Evolutionary conservation across 306 rosid species (phyloP).

Genomic region (Fragaria ananassa): DNA sequence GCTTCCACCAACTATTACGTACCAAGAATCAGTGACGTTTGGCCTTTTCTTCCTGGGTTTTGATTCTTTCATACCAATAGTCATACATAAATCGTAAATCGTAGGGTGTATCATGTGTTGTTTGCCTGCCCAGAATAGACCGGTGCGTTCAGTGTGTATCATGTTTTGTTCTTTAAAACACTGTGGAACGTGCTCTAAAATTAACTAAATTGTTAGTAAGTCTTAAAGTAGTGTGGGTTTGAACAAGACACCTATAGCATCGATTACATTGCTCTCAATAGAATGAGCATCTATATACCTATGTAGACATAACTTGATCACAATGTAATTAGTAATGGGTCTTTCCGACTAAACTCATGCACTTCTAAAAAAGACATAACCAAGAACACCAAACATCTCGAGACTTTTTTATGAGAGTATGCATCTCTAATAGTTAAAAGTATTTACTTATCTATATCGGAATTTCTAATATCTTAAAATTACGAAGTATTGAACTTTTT

Average conservation of each 20-base stretch:
- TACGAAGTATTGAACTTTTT: neutral
- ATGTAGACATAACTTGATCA: neutral
- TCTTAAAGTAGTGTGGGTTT: neutral
- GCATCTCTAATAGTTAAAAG: neutral
- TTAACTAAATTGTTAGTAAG: neutral
- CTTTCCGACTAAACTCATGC: neutral
- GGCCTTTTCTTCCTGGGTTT: neutral
- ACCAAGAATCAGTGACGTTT: neutral
- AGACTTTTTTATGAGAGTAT: neutral
- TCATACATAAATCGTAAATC: neutral
- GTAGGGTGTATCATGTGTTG: neutral
- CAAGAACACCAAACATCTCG: too few relatives aligned
- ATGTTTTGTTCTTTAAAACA: neutral
- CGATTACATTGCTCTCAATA: neutral
- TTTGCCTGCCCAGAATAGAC: neutral
- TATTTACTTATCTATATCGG: neutral
- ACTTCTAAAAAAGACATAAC: too few relatives aligned
- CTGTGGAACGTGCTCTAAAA: neutral
- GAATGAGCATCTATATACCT: neutral
- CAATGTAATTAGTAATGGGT: too few relatives aligned
- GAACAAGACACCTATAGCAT: neutral
- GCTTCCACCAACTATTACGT: slow-evolving; percentile 10
- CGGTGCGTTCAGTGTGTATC: neutral
- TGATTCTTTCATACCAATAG: slow-evolving; percentile 6
- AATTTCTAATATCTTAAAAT: neutral